Conservation (phyloP, 106 monocot genomes). For the Apostasia ramifera region DNA sequence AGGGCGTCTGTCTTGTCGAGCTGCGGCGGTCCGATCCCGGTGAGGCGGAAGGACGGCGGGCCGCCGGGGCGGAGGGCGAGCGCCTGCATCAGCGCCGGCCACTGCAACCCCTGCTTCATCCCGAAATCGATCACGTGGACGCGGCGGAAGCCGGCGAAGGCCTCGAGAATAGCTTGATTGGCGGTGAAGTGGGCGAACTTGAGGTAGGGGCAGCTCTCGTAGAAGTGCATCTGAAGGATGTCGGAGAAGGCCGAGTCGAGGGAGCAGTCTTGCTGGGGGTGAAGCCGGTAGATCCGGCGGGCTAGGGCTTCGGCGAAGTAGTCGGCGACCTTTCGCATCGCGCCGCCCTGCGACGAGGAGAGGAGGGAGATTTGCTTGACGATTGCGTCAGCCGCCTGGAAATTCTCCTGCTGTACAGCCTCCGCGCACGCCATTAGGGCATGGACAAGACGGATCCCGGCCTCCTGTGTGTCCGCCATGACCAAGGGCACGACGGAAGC, state of each 20-base stretch:
- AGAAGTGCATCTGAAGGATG: slow-evolving; percentile 56
- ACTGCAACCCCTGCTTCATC: slow-evolving; percentile 70
- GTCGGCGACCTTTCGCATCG: slow-evolving; percentile 67
- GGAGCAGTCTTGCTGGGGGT: slow-evolving; percentile 22
- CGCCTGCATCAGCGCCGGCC: slow-evolving; percentile 69
- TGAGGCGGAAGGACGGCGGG: slow-evolving; percentile 56
- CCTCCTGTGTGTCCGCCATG: slow-evolving; percentile 53
- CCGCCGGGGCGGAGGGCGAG: slow-evolving; percentile 58
- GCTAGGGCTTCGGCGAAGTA: slow-evolving; percentile 71
- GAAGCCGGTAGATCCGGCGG: slow-evolving; percentile 44
- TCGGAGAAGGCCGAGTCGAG: slow-evolving; percentile 29
- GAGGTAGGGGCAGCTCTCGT: slow-evolving; percentile 62
- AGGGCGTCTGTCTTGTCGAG: slow-evolving; percentile 39
- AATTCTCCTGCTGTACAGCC: slow-evolving; percentile 62
- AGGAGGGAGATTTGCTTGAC: slow-evolving; percentile 54
- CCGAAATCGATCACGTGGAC: slow-evolving; percentile 70
- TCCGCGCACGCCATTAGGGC: slow-evolving; percentile 66
- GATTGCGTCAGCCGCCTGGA: slow-evolving; percentile 43
- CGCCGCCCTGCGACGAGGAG: slow-evolving; percentile 46
- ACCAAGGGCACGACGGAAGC: slow-evolving; percentile 19
- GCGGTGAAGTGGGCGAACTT: slow-evolving; percentile 86
- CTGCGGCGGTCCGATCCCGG: slow-evolving; percentile 53
- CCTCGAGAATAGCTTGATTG: slow-evolving; percentile 71
- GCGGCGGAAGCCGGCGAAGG: slow-evolving; percentile 34
- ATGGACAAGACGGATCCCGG: slow-evolving; percentile 61